Evolutionary conservation across 2,329 filamentous ascomycete species (phyloP).

Genomic region (Coniochaeta sp.): DNA sequence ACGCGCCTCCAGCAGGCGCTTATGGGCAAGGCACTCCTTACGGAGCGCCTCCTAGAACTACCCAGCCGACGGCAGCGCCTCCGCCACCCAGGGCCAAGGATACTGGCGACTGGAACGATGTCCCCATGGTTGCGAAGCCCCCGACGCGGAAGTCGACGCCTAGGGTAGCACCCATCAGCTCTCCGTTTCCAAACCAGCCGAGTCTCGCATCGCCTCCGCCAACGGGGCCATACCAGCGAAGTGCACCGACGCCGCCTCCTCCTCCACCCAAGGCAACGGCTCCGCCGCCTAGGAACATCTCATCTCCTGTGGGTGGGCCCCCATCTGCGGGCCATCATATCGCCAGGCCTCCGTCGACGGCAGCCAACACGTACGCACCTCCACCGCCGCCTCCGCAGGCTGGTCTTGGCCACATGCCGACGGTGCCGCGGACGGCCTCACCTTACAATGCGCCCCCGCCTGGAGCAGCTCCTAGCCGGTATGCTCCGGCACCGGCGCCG

Average conservation of each 20-base stretch:
- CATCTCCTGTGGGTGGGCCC: conserved; percentile 60
- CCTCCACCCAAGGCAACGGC: conserved; percentile 74
- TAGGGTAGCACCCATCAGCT: conserved; percentile 58
- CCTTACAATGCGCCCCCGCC: conserved; percentile 78
- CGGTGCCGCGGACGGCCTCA: conserved; percentile 67
- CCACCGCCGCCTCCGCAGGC: conserved; percentile 25
- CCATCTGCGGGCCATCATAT: conserved; percentile 38
- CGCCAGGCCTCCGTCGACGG: conserved; percentile 46
- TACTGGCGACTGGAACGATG: conserved; percentile 87
- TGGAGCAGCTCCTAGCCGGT: conserved; percentile 60
- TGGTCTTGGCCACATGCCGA: conserved; percentile 34
- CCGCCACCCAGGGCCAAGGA: conserved; percentile 66
- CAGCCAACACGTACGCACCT: conserved; percentile 58
- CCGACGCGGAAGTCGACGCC: conserved; percentile 69
- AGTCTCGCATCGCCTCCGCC: conserved; percentile 48
- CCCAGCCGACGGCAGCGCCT: conserved; percentile 58
- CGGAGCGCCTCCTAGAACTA: conserved; percentile 43
- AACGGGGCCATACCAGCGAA: conserved; percentile 51
- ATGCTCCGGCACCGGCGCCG: conserved; percentile 59
- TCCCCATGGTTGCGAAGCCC: conserved; percentile 78
- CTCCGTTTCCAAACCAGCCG: conserved; percentile 66
- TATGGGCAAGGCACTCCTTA: conserved; percentile 29
- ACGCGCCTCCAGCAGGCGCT: conserved; percentile 42
- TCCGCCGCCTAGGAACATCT: conserved; percentile 56
- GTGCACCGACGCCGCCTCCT: conserved; percentile 64